phyloP scores from a whole-genome alignment of 345 rosid species.

The Bretschneidera sinensis region DNA sequence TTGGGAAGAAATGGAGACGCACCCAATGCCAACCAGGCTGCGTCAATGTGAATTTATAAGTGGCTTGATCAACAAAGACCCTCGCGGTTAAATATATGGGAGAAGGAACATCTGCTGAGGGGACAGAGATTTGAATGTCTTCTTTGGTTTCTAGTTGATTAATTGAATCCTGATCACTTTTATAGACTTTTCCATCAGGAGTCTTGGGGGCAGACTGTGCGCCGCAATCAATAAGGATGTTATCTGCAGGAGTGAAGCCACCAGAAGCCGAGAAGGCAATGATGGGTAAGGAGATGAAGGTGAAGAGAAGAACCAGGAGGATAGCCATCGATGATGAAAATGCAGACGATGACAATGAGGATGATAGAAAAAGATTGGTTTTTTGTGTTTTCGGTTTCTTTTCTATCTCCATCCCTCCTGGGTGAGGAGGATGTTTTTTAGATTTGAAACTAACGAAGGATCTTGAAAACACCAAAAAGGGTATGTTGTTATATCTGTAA shows the following conservation, averaged over 20 bases:
- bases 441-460: no score
- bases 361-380: slow-evolving; percentile 24
- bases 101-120: slow-evolving; percentile 45
- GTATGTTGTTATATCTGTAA: no score
- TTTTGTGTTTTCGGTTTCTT: slow-evolving; percentile 9
- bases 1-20: slow-evolving; percentile 57
- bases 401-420: slow-evolving; percentile 62
- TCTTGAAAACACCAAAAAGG: no score
- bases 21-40: slow-evolving; percentile 73
- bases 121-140: slow-evolving; percentile 38
- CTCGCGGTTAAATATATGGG: slow-evolving; percentile 54
- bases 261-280: slow-evolving; percentile 3
- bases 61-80: slow-evolving; percentile 50
- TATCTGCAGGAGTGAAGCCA: slow-evolving; percentile 45
- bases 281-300: neutral
- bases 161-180: slow-evolving; percentile 51
- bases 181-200: slow-evolving; percentile 59
- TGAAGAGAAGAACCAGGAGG: slow-evolving; percentile 41
- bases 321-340: slow-evolving; percentile 35
- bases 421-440: slow-evolving; percentile 22
- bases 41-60: slow-evolving; percentile 42
- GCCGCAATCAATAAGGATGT: slow-evolving; percentile 60
- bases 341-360: slow-evolving; percentile 13
- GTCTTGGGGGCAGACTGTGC: slow-evolving; percentile 31
- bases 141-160: slow-evolving; percentile 41